A percentile compares a stretch with the other conserved stretches of the same genome.
Conservation (phyloP, 2,329 filamentous ascomycete genomes). For the Fusarium oxysporum region DNA sequence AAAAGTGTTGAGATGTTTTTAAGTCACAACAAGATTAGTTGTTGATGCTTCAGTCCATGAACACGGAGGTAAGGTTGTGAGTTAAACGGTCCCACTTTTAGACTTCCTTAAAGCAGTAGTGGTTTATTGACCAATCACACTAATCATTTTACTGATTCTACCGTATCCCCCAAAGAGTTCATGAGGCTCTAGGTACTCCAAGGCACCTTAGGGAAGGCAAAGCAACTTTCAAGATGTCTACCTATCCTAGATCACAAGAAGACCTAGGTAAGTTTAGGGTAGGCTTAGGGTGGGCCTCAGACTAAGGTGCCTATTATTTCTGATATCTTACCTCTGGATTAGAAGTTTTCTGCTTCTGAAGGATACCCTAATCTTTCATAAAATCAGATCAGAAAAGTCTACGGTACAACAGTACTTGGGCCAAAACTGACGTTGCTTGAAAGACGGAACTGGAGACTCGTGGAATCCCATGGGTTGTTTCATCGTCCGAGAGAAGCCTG, state of each 20-base stretch:
- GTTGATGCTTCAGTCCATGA: background rate
- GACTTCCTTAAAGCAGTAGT: background rate
- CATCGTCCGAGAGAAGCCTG: background rate
- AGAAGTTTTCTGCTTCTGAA: background rate
- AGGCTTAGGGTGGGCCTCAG: background rate
- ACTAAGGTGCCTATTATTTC: background rate
- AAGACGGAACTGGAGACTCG: background rate
- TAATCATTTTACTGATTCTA: background rate
- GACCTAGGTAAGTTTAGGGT: background rate
- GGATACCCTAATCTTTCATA: background rate
- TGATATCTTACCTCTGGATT: background rate
- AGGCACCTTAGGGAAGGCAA: too few relatives aligned
- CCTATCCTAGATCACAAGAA: background rate
- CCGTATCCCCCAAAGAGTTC: background rate
- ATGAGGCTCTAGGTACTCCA: background rate
- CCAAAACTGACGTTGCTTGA: background rate
- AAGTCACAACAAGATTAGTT: background rate
- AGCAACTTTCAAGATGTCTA: background rate
- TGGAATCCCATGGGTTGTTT: background rate
- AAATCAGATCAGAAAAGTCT: background rate
- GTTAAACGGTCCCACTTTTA: background rate
- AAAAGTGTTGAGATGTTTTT: background rate
- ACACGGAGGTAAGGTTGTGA: background rate
- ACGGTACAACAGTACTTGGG: background rate
- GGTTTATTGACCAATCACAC: constrained; percentile 15